Evolutionary conservation across 345 rosid genomes (phyloP).

Genomic region (Nasturtium officinale): DNA sequence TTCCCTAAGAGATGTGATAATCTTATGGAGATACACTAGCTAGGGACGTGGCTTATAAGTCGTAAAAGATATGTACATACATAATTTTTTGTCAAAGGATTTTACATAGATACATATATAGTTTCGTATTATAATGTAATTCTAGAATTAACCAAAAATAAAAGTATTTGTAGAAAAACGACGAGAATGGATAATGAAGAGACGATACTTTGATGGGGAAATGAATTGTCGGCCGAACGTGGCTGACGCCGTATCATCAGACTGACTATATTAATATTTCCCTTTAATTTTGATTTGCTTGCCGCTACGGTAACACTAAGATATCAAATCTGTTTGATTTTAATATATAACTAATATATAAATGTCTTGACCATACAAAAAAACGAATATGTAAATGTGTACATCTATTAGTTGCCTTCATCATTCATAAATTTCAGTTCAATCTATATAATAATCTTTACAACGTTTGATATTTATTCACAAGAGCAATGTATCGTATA

Average conservation of each 20-base stretch:
- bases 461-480: conserved; percentile 19
- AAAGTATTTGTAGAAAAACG: conserved; percentile 1
- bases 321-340: conserved; percentile 14
- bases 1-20: conserved; percentile 25
- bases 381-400: neutral
- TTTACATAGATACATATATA: neutral
- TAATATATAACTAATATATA: neutral
- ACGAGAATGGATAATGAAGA: conserved; percentile 37
- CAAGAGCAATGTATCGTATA: conserved; percentile 36
- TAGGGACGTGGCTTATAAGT: conserved; percentile 26
- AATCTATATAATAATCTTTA: conserved; percentile 14
- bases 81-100: no score
- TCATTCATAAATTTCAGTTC: conserved; percentile 25
- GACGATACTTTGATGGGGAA: conserved; percentile 36
- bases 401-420: conserved; percentile 34
- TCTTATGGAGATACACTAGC: neutral
- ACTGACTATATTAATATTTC: conserved; percentile 39
- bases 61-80: neutral
- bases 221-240: conserved; percentile 43
- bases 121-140: neutral
- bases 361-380: neutral
- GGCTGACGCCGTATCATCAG: conserved; percentile 39
- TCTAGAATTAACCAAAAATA: neutral
- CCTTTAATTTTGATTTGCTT: conserved; percentile 43
- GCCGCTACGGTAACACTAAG: conserved; percentile 32